Conservation (phyloP, 352 stramenopile genomes). For the Pythium insidiosum region DNA sequence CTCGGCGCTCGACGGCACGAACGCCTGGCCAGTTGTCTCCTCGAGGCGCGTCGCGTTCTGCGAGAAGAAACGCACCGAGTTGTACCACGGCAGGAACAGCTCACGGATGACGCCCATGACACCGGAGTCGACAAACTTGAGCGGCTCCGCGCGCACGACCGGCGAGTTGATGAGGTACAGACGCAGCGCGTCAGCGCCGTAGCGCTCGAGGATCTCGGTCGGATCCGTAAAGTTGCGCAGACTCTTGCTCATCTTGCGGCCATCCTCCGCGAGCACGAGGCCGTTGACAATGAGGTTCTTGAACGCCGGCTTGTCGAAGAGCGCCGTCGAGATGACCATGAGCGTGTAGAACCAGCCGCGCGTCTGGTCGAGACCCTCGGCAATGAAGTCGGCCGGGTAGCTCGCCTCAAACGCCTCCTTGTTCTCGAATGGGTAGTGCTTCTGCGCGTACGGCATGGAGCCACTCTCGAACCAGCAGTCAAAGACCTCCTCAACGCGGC, state of each 20-base stretch:
- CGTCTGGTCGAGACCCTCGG: slow-evolving; percentile 99
- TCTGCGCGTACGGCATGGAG: slow-evolving; percentile 99
- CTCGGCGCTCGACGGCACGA: slow-evolving; percentile 86
- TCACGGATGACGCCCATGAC: slow-evolving; percentile 98
- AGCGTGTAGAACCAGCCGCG: slow-evolving; percentile 99
- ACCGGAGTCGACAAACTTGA: slow-evolving; percentile 95
- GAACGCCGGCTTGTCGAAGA: slow-evolving; percentile 99
- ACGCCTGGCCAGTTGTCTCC: slow-evolving; percentile 67
- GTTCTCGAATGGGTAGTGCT: slow-evolving; percentile 99
- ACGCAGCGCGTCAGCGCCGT: slow-evolving; percentile 97
- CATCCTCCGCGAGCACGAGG: slow-evolving; percentile 97
- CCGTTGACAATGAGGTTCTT: slow-evolving; percentile 99
- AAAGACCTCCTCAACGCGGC: slow-evolving; percentile 91
- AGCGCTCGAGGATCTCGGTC: slow-evolving; percentile 92
- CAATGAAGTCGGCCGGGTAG: slow-evolving; percentile 99
- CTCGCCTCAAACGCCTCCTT: slow-evolving; percentile 94
- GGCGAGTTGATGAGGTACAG: slow-evolving; percentile 99
- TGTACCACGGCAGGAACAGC: slow-evolving; percentile 99
- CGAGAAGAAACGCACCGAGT: slow-evolving; percentile 98
- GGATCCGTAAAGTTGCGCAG: slow-evolving; percentile 99
- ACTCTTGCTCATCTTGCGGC: slow-evolving; percentile 99
- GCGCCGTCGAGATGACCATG: slow-evolving; percentile 98
- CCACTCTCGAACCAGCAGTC: slow-evolving; percentile 99
- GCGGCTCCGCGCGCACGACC: slow-evolving; percentile 96
- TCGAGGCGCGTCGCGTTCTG: slow-evolving; percentile 95